Conservation (phyloP, 208 protist genomes). For the Crithidia sp. region DNA sequence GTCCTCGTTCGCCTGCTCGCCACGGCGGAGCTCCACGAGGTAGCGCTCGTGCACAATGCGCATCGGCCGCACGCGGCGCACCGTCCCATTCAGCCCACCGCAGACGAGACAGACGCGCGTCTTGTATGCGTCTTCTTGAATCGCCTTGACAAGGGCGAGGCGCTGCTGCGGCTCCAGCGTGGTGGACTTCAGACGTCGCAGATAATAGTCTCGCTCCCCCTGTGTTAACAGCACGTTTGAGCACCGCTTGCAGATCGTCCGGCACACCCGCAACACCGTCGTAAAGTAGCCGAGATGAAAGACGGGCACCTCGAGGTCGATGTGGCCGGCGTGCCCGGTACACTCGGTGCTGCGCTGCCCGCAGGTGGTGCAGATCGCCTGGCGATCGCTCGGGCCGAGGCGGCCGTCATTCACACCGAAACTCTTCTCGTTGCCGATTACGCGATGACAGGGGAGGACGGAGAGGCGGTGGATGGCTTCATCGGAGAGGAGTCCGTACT, state of each 20-base stretch:
- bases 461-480: slow-evolving; percentile 88
- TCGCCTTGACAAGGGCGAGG: slow-evolving; percentile 67
- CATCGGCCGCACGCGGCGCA: slow-evolving; percentile 78
- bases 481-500: slow-evolving; percentile 91
- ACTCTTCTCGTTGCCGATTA: slow-evolving; percentile 62
- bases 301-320: slow-evolving; percentile 98
- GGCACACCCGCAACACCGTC: slow-evolving; percentile 93
- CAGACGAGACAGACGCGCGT: slow-evolving; percentile 94
- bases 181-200: slow-evolving; percentile 39
- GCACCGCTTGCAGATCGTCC: slow-evolving; percentile 98
- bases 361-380: slow-evolving; percentile 93
- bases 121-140: slow-evolving; percentile 91
- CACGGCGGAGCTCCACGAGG: slow-evolving; percentile 65
- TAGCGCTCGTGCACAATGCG: slow-evolving; percentile 89
- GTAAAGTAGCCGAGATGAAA: slow-evolving; percentile 99
- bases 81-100: slow-evolving; percentile 93
- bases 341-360: slow-evolving; percentile 92
- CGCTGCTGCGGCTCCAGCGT: slow-evolving; percentile 74
- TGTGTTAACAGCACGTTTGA: slow-evolving; percentile 90
- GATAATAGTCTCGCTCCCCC: slow-evolving; percentile 77
- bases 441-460: slow-evolving; percentile 75
- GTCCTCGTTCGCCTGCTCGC: slow-evolving; percentile 64
- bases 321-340: slow-evolving; percentile 98
- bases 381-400: slow-evolving; percentile 92
- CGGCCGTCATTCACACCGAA: slow-evolving; percentile 92